Conservation (phyloP, 345 rosid species). For the Garcia nutans region DNA sequence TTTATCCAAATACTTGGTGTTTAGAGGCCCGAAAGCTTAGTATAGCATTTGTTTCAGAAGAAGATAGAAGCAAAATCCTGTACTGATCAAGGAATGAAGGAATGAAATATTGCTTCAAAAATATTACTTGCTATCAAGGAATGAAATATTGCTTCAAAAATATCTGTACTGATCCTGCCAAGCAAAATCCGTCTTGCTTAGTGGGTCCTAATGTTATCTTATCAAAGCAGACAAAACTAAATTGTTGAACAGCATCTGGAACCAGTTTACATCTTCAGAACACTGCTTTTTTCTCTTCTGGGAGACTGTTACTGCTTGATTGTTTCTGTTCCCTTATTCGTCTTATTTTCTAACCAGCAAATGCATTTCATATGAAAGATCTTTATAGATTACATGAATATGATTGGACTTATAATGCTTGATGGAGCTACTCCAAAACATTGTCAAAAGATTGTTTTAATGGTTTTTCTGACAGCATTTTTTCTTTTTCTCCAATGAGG, state of each 20-base stretch:
- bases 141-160: background rate
- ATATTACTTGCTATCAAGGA: no score
- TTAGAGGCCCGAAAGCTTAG: background rate
- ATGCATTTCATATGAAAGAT: background rate
- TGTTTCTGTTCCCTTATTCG: background rate
- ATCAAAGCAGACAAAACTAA: no score
- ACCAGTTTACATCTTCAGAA: background rate
- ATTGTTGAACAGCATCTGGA: background rate
- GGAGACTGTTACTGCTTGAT: background rate
- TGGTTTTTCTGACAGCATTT: background rate
- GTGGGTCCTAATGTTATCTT: background rate
- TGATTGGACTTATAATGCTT: background rate
- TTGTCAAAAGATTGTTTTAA: background rate
- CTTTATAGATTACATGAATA: background rate
- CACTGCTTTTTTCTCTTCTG: background rate
- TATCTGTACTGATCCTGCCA: background rate
- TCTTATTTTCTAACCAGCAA: background rate
- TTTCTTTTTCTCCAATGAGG: background rate
- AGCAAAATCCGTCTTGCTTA: background rate
- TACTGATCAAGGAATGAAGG: no score
- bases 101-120: no score
- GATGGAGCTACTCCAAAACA: background rate
- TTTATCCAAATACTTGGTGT: background rate
- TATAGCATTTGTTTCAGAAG: no score
- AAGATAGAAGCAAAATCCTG: no score